Base-by-base conservation (phyloP, 495 filamentous ascomycete genomes). In the Trichoderma gamsii region DNA sequence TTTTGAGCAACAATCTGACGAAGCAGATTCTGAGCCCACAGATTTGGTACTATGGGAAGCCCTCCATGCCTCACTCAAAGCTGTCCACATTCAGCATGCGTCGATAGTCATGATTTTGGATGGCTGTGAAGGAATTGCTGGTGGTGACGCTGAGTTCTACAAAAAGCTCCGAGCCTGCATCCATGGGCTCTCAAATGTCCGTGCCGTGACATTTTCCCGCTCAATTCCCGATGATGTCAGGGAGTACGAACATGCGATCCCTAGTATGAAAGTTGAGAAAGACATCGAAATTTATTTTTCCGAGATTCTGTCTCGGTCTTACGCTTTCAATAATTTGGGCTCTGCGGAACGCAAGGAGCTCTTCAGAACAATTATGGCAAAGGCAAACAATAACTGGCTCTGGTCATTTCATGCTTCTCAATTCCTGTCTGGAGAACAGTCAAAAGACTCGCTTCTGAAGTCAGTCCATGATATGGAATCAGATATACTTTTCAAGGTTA, bases 101-200 rank as follows among this genome's bases (percentile, higher is more conserved):
- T 44, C 41, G 15, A 44, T 44, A 44, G 6, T 44, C 15, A 44
- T 44, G 9, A 6, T 44, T 44, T 44, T 44, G 41, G 41, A 44
- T 44, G 41, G 15, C 41, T 44, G 41, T 6, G 41, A 44, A 11
- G 41, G 15, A 44, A 44, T 44, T 44, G 1, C 41, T 11, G 41
- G 41, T 12, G 15, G 9, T 12, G 11, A 44, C 9, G 41, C 9
- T 73, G 71, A 44, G 11, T 44, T 44, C 41, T 44, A 44, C 15
- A 16, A 11, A 12, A 44, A 16, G 2, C 41, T 44, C 15, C 41
- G 15, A 16, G 6, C 9, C 9, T 44, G 41, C 41, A 44, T 44
- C 6, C 9, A 11, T 6, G 41, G 41, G 15, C 41, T 44, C 41
- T 6, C 41, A 29, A 29, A 29, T 7, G 41, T 44, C 11, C 41